A percentile compares a stretch with the other conserved stretches of the same genome.
Evolutionary conservation across 139 green algal genomes (phyloP).

Genomic region (Eudorina sp.): DNA sequence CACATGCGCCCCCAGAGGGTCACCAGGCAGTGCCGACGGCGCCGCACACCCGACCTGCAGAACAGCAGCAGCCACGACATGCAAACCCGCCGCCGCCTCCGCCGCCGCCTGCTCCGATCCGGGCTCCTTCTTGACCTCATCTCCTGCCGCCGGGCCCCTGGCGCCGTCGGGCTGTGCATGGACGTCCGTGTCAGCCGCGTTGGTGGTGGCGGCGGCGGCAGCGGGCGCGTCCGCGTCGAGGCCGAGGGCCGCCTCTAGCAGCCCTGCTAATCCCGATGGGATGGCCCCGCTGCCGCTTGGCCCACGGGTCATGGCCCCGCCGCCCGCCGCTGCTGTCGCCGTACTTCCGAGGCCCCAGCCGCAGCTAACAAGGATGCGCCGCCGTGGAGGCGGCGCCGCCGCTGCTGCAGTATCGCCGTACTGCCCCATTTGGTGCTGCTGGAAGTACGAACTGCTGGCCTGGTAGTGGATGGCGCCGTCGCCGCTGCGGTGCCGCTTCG

Average conservation of each 20-base stretch:
- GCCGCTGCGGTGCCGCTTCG: not conserved
- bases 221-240: not conserved
- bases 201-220: not conserved
- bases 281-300: not conserved
- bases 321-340: not conserved
- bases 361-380: not conserved
- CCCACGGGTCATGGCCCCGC: too few relatives aligned
- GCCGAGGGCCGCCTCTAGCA: slow-evolving; percentile 35
- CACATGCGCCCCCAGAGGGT: slow-evolving; percentile 2
- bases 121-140: not conserved
- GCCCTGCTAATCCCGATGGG: not conserved
- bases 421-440: not conserved
- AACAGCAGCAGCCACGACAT: not conserved
- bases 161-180: too few relatives aligned
- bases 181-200: not conserved
- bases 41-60: not conserved
- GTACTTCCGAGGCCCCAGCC: not conserved
- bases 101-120: not conserved
- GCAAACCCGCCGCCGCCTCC: not conserved
- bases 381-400: not conserved
- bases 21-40: not conserved
- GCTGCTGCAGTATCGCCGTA: not conserved
- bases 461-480: not conserved
- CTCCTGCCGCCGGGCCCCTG: too few relatives aligned
- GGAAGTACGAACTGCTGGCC: not conserved